Conservation (phyloP, 352 stramenopile genomes). For the Phytophthora pinifolia region DNA sequence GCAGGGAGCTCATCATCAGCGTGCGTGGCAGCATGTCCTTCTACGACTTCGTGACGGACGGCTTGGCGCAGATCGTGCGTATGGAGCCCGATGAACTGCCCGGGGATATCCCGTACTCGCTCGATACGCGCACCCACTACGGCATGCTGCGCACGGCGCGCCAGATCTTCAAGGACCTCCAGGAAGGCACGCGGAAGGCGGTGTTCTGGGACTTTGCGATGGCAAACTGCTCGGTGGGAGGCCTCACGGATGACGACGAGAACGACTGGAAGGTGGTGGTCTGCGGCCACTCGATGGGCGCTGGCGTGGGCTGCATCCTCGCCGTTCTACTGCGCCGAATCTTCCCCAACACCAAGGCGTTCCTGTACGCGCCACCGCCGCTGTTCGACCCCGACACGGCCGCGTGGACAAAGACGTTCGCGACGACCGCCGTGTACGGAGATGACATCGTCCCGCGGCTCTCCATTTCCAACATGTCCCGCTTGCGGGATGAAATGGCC, state of each 20-base stretch:
- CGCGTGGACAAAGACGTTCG: constrained; percentile 59
- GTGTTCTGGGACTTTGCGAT: constrained; percentile 75
- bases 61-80: constrained; percentile 58
- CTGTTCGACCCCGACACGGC: constrained; percentile 65
- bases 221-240: constrained; percentile 39
- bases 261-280: constrained; percentile 72
- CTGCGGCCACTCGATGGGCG: constrained; percentile 82
- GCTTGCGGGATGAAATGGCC: constrained; percentile 70
- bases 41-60: constrained; percentile 79
- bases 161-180: constrained; percentile 57
- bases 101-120: constrained; percentile 44
- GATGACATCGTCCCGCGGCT: constrained; percentile 73
- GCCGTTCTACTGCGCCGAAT: constrained; percentile 57
- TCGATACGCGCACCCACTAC: constrained; percentile 61
- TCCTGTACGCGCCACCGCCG: constrained; percentile 64
- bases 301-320: constrained; percentile 72
- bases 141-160: constrained; percentile 71
- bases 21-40: constrained; percentile 78
- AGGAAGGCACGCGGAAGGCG: constrained; percentile 52
- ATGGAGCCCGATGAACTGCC: constrained; percentile 64
- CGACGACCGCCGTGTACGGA: constrained; percentile 70
- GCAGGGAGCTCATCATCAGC: constrained; percentile 72
- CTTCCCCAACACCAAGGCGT: constrained; percentile 57
- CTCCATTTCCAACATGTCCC: constrained; percentile 66
- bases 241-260: constrained; percentile 11